A percentile compares a stretch with the other conserved stretches of the same genome.
phyloP scores from a whole-genome alignment of 2,329 filamentous ascomycete genomes.

The Remersonia thermophila region DNA sequence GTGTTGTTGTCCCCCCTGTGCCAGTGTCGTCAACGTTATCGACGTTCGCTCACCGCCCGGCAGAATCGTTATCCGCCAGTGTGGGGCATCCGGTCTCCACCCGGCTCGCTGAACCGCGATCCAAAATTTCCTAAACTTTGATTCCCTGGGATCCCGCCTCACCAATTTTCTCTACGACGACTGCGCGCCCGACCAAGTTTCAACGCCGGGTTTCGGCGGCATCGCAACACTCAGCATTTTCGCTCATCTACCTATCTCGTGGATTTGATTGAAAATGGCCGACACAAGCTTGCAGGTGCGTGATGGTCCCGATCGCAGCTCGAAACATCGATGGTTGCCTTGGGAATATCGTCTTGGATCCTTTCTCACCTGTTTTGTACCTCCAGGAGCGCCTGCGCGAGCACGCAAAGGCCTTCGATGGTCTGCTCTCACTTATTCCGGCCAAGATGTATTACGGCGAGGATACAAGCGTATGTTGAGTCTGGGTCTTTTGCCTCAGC shows the following conservation, averaged over 20 bases:
- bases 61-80: conserved; percentile 9
- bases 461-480: conserved; percentile 61
- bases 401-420: conserved; percentile 68
- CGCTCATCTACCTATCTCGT: too few relatives aligned
- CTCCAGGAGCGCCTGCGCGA: conserved; percentile 45
- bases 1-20: not conserved
- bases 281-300: conserved; percentile 17
- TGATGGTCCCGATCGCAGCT: not conserved
- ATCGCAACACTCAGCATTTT: too few relatives aligned
- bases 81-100: not conserved
- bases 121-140: too few relatives aligned
- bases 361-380: too few relatives aligned
- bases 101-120: conserved; percentile 9
- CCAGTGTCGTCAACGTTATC: not conserved
- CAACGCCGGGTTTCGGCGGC: too few relatives aligned
- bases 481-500: conserved; percentile 2
- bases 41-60: conserved; percentile 15
- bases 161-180: conserved; percentile 12
- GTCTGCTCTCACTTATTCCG: conserved; percentile 74
- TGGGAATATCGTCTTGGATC: too few relatives aligned
- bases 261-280: conserved; percentile 1
- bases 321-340: too few relatives aligned
- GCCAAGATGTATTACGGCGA: conserved; percentile 85
- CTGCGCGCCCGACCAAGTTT: not conserved
- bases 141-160: conserved; percentile 7